Conservation (phyloP, 345 rosid species). For the Brassica incana region DNA sequence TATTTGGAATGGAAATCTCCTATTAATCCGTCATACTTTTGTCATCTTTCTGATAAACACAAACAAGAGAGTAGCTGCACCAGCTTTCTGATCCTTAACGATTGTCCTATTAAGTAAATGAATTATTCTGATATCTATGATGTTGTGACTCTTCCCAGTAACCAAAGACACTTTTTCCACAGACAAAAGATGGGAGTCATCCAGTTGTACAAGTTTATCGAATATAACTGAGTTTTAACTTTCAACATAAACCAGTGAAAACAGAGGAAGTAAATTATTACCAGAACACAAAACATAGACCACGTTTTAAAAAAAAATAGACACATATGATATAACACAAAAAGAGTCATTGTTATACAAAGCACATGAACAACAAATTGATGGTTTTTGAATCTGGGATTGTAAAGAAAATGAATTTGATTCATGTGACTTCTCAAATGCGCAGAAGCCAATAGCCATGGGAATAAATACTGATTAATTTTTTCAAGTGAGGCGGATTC, state of each 20-base stretch:
- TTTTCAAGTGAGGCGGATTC: conserved; percentile 23
- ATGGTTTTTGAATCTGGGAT: conserved; percentile 26
- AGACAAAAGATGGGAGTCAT: too few species aligned
- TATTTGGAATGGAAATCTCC: conserved; percentile 32
- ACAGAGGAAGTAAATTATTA: conserved; percentile 2
- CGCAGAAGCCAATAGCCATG: conserved; percentile 28
- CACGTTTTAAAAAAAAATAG: not conserved
- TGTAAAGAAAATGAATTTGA: conserved; percentile 13
- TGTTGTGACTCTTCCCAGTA: not conserved
- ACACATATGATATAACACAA: conserved; percentile 24
- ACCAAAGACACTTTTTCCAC: not conserved
- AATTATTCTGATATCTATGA: not conserved
- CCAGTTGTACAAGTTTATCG: conserved; percentile 32
- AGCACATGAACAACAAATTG: conserved; percentile 27
- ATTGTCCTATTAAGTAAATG: not conserved
- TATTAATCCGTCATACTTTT: too few species aligned
- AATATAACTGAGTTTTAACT: not conserved
- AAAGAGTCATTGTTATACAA: conserved; percentile 21
- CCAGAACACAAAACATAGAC: conserved; percentile 15
- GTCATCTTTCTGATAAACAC: too few species aligned
- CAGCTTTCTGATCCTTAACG: not conserved
- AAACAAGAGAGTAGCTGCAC: too few species aligned
- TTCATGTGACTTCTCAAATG: conserved; percentile 23
- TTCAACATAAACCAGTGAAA: conserved; percentile 11
- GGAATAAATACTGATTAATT: not conserved